Evolutionary conservation across 1,284 basidiomycete genomes (phyloP).

Genomic region (Rhodotorula sp.): DNA sequence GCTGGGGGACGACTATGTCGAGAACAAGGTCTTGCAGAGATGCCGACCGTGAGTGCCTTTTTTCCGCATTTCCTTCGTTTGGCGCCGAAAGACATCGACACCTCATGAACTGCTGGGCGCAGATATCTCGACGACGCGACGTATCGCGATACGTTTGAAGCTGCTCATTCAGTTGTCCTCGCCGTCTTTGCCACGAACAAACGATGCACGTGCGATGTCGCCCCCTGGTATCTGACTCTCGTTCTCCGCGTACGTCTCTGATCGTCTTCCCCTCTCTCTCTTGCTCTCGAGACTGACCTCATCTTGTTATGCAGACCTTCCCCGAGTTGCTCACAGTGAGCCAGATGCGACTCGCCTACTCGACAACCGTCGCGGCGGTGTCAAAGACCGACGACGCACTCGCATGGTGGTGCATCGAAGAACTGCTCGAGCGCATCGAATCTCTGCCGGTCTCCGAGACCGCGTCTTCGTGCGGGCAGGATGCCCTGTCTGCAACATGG

Average conservation of each 20-base stretch:
- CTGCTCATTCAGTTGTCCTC: constrained; percentile 43
- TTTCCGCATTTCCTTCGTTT: too few relatives aligned
- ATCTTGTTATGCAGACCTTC: constrained; percentile 15
- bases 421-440: constrained; percentile 24
- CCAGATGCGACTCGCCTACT: constrained; percentile 41
- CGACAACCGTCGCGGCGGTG: constrained; percentile 33
- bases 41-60: constrained; percentile 32
- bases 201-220: constrained; percentile 17
- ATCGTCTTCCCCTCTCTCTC: too few relatives aligned
- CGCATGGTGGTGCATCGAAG: constrained; percentile 37
- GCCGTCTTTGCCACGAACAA: constrained; percentile 37
- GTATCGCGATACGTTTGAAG: constrained; percentile 44
- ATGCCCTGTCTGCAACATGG: not conserved
- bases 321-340: constrained; percentile 30
- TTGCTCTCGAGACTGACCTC: not conserved
- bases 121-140: constrained; percentile 37
- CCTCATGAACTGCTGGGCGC: not conserved
- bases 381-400: constrained; percentile 31
- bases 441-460: constrained; percentile 7
- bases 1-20: constrained; percentile 37
- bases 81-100: too few relatives aligned
- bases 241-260: constrained; percentile 26
- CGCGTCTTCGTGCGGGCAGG: not conserved
- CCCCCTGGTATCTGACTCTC: constrained; percentile 36
- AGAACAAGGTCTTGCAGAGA: constrained; percentile 22